Conservation (phyloP, 306 rosid species). For the Heteromeles arbutifolia region DNA sequence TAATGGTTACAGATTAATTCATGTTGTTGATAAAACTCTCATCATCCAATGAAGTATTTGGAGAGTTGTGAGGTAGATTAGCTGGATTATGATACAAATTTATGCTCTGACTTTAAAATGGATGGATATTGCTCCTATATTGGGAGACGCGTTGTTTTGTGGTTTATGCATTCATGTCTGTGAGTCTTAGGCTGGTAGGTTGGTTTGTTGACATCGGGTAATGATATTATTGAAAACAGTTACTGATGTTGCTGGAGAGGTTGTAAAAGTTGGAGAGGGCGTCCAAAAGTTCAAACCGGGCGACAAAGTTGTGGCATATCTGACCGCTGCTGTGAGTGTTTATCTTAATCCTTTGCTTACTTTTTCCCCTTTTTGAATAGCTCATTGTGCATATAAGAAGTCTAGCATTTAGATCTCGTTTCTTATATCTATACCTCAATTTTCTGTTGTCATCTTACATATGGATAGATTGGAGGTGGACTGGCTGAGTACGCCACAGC, state of each 20-base stretch:
- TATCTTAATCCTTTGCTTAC: background rate
- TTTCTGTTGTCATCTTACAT: background rate
- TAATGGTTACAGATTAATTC: background rate
- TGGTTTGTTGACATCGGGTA: background rate
- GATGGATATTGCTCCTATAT: too few relatives aligned
- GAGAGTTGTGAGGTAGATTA: background rate
- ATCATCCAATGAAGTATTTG: background rate
- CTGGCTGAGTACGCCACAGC: constrained; percentile 56
- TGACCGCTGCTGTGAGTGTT: constrained; percentile 27
- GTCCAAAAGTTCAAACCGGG: constrained; percentile 52
- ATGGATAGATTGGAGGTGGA: constrained; percentile 62
- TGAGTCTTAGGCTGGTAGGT: background rate
- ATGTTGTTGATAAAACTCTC: too few relatives aligned
- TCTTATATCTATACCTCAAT: background rate
- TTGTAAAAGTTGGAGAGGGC: constrained; percentile 47
- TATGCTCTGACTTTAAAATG: background rate
- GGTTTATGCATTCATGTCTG: background rate
- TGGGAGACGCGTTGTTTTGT: background rate
- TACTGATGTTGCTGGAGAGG: constrained; percentile 67
- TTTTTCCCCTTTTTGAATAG: background rate
- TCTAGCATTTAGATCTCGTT: background rate
- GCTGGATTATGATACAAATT: background rate
- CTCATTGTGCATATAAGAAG: background rate
- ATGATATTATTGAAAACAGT: constrained; percentile 29
- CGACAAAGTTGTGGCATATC: constrained; percentile 55